Conservation (phyloP, 768 basidiomycete genomes). For the Kwoniella heveanensis region DNA sequence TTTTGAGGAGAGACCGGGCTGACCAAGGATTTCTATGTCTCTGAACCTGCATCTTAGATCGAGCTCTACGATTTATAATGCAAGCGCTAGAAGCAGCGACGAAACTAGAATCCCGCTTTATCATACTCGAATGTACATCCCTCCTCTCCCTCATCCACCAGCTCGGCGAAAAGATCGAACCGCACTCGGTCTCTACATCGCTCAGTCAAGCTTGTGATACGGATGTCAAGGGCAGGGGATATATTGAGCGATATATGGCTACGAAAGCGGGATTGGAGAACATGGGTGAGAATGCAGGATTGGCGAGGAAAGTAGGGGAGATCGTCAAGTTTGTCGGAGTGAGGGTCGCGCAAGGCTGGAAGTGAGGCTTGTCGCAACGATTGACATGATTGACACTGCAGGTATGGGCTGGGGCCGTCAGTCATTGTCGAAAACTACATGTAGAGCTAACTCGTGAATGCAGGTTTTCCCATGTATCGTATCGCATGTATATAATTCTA, state of each 20-base stretch:
- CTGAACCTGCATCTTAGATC: background rate
- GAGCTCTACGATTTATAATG: conserved; percentile 7
- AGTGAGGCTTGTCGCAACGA: too few species aligned
- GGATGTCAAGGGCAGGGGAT: conserved; percentile 2
- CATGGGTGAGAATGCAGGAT: background rate
- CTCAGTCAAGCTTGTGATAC: conserved; percentile 12
- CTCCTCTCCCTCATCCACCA: too few species aligned
- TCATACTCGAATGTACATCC: conserved; percentile 4
- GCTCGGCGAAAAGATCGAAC: too few species aligned
- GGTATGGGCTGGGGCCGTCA: too few species aligned
- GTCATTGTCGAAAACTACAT: too few species aligned
- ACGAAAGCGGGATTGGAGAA: conserved; percentile 2
- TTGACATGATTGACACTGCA: too few species aligned
- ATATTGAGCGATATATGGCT: background rate
- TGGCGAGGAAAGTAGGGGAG: conserved; percentile 19
- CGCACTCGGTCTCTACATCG: too few species aligned
- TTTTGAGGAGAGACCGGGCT: too few species aligned
- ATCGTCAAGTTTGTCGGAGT: conserved; percentile 39
- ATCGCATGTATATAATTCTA: too few species aligned
- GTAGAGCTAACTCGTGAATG: too few species aligned
- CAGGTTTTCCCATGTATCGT: too few species aligned
- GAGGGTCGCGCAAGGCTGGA: conserved; percentile 32
- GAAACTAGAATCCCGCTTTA: conserved; percentile 20
- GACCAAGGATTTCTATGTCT: background rate
- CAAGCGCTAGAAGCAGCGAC: conserved; percentile 14